Conservation (phyloP, 2,329 filamentous ascomycete genomes). For the Bipolaris oryzae region DNA sequence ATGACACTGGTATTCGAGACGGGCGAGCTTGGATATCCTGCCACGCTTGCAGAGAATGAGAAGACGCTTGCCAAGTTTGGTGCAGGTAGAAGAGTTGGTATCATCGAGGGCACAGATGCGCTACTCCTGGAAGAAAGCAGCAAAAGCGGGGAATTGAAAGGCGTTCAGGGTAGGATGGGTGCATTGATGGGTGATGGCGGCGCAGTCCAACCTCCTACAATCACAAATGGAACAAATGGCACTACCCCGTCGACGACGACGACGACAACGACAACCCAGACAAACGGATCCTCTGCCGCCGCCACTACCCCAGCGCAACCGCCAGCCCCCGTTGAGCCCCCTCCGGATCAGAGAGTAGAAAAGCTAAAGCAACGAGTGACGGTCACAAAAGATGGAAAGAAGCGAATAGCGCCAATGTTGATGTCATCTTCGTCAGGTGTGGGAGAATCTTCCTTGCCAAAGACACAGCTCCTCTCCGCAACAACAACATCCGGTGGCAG, state of each 20-base stretch:
- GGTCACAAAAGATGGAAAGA: conserved; percentile 95
- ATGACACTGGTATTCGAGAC: conserved; percentile 80
- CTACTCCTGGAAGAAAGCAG: conserved; percentile 87
- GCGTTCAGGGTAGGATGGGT: conserved; percentile 93
- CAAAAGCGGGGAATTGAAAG: conserved; percentile 87
- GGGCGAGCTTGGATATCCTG: conserved; percentile 88
- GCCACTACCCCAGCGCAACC: conserved; percentile 51
- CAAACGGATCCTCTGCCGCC: conserved; percentile 46
- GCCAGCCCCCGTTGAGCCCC: conserved; percentile 31
- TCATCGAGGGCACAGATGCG: conserved; percentile 90
- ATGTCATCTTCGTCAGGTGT: conserved; percentile 84
- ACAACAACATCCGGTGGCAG: conserved; percentile 65
- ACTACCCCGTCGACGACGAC: conserved; percentile 50
- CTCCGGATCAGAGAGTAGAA: conserved; percentile 64
- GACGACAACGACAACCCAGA: conserved; percentile 14
- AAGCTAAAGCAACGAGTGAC: conserved; percentile 89
- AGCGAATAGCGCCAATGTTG: conserved; percentile 88
- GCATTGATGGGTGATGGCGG: conserved; percentile 89
- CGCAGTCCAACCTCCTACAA: conserved; percentile 54
- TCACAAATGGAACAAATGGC: conserved; percentile 63
- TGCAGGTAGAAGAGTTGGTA: conserved; percentile 83
- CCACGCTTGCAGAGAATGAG: conserved; percentile 85
- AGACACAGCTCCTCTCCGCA: conserved; percentile 83
- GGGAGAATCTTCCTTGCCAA: conserved; percentile 84
- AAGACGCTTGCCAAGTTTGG: conserved; percentile 93